Evolutionary conservation across 306 rosid species (phyloP), one percentile per base, ranked within the genome.

Genomic region (Quercus engelmannii): DNA sequence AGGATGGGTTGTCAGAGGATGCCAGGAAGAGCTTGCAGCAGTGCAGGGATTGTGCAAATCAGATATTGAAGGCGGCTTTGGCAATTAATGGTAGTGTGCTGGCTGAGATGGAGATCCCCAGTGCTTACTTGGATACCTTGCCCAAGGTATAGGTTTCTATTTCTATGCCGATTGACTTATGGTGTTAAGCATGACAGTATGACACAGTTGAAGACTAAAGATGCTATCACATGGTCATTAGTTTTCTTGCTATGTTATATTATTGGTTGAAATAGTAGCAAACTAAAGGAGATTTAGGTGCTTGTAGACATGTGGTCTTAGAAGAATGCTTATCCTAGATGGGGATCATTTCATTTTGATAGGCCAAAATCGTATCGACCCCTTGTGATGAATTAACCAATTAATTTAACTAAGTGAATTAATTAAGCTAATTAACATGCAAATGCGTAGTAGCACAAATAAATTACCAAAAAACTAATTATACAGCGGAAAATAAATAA

Each of bases 41-140:
- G 58, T 94, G 97, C 70, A 84, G 92, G 90, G 97, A 92, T 77
- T 94, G 98, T 76, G 83, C 96, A 7, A 85, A 90, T 82, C 98
- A 94, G 84, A 94, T 94, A 71, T 56, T 92, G 26, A 94, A 94
- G 80, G 98, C 97, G 21, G 94, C 98, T 67, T 87, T 94, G 91
- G 93, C 98, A 1, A 94, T 92, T 59, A 94, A 92, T 78, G 89
- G 91, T 71, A 87, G 84, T 79, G 97, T 94, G 63, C 97, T 94
- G 52, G 85, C 90, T 55, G 98, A 94, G 88, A 94, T 94, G 94
- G 97, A 94, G 83, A 89, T 91, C 72, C 98, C 98, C 28, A 79
- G 54, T 3, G 87, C 90, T 2, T 92, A 89, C 79, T 11, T 89
- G 46, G 94, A 92, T 77, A 85, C 93, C 23, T 80, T 92, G 82